Percentiles rank a stretch among this genome's conserved stretches.
Evolutionary conservation across 495 filamentous ascomycete species (phyloP).

Genomic region (Neurospora sp.): DNA sequence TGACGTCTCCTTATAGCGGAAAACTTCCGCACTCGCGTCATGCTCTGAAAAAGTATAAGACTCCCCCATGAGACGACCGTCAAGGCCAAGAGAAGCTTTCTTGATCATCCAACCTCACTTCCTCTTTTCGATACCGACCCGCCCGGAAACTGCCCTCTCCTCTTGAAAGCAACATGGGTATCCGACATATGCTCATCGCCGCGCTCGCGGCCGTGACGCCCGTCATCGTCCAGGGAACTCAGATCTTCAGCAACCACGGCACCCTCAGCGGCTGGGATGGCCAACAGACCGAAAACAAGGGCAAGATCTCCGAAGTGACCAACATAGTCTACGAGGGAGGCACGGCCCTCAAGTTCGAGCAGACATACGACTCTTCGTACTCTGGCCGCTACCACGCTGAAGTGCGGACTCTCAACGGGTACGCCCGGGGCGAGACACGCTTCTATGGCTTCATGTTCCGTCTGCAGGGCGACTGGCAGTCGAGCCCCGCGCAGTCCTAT

Average conservation of each 20-base stretch:
- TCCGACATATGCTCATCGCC: neutral
- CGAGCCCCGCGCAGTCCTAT: constrained; percentile 36
- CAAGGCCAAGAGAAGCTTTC: neutral
- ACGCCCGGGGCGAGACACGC: constrained; percentile 37
- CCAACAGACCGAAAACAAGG: constrained; percentile 34
- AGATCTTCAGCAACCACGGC: constrained; percentile 41
- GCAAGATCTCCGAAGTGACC: constrained; percentile 37
- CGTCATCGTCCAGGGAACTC: constrained; percentile 12
- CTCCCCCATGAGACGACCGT: neutral
- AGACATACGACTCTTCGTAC: constrained; percentile 38
- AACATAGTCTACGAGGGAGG: constrained; percentile 34
- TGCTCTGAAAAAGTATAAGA: neutral
- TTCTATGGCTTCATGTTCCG: constrained; percentile 50
- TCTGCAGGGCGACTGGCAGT: constrained; percentile 40
- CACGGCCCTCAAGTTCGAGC: constrained; percentile 43
- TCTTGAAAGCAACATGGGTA: neutral
- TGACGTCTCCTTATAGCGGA: too few relatives aligned
- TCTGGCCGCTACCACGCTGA: constrained; percentile 48
- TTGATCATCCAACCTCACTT: neutral
- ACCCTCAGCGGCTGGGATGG: constrained; percentile 38
- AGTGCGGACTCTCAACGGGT: constrained; percentile 35
- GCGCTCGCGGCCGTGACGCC: neutral
- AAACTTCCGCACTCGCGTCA: neutral
- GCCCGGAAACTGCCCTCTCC: neutral
- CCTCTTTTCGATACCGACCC: neutral